Percentiles rank a stretch among this genome's conserved stretches.
Conservation (phyloP, 768 basidiomycete genomes). For the Kondoa subrosea region DNA sequence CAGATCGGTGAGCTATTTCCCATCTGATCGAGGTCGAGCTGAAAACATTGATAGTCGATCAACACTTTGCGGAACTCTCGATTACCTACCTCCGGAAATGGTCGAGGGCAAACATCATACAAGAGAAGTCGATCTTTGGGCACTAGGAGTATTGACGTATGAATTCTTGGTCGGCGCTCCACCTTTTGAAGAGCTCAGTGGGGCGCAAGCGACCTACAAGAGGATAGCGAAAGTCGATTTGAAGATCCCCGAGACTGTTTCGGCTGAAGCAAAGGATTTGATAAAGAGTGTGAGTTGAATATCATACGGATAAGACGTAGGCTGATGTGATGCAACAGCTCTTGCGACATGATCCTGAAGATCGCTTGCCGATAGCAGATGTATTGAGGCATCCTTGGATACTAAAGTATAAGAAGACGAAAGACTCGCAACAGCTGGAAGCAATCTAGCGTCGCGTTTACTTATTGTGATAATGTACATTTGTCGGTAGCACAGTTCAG, state of each 20-base stretch:
- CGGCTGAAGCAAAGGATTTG: slow-evolving; percentile 50
- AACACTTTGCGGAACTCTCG: slow-evolving; percentile 86
- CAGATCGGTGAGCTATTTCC: slow-evolving; percentile 40
- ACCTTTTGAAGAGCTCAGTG: slow-evolving; percentile 56
- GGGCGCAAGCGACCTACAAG: neutral
- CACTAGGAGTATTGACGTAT: slow-evolving; percentile 85
- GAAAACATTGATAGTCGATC: neutral
- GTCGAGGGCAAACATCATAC: slow-evolving; percentile 78
- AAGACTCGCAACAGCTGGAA: neutral
- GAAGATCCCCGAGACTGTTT: slow-evolving; percentile 44
- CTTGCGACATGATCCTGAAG: slow-evolving; percentile 55
- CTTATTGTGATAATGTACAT: too few species aligned
- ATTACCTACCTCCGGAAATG: slow-evolving; percentile 98
- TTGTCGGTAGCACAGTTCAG: too few species aligned
- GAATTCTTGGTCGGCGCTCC: slow-evolving; percentile 77
- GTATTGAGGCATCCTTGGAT: slow-evolving; percentile 81
- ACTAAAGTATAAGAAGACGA: slow-evolving; percentile 30
- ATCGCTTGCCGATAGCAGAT: slow-evolving; percentile 54
- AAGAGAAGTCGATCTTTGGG: slow-evolving; percentile 89
- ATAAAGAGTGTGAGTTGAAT: slow-evolving; percentile 41
- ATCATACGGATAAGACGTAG: neutral
- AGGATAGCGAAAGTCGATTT: slow-evolving; percentile 57
- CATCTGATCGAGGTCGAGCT: neutral
- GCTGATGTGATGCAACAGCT: slow-evolving; percentile 40
- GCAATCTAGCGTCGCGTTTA: neutral